phyloP scores from a whole-genome alignment of 352 stramenopile genomes.

The Phytopythium litorale region DNA sequence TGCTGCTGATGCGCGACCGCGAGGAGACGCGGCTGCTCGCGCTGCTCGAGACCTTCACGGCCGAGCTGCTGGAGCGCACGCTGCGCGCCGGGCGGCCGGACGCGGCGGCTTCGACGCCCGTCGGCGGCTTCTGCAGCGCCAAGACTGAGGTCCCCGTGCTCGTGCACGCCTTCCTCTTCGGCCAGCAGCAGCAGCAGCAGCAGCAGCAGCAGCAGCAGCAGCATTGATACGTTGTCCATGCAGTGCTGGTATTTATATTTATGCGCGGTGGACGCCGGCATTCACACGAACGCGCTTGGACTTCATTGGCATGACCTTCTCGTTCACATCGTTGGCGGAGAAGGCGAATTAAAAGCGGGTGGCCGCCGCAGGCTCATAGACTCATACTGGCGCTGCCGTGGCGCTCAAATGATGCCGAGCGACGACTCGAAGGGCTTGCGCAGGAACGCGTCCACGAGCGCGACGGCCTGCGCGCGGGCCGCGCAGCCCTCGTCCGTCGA shows the following conservation, averaged over 20 bases:
- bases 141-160: conserved; percentile 25
- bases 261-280: not conserved
- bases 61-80: conserved; percentile 21
- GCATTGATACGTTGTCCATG: not conserved
- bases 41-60: conserved; percentile 19
- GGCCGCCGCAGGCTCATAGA: not conserved
- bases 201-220: too few species aligned
- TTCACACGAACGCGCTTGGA: not conserved
- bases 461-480: conserved; percentile 11
- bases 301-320: not conserved
- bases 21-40: conserved; percentile 5
- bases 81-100: conserved; percentile 13
- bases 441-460: conserved; percentile 24
- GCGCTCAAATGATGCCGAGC: conserved; percentile 29
- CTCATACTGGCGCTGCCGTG: not conserved
- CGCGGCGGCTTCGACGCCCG: not conserved
- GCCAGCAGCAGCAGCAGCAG: not conserved
- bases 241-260: not conserved
- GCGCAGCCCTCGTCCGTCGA: conserved; percentile 10
- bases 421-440: conserved; percentile 18
- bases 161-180: conserved; percentile 27
- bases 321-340: not conserved
- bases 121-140: conserved; percentile 14
- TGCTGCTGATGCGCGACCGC: conserved; percentile 2
- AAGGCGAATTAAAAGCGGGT: conserved; percentile 2